These are phyloP conservation scores for Globisporangium perplexum DNA, from an alignment of 352 stramenopile species.

Conservation along the genomic window DNA sequence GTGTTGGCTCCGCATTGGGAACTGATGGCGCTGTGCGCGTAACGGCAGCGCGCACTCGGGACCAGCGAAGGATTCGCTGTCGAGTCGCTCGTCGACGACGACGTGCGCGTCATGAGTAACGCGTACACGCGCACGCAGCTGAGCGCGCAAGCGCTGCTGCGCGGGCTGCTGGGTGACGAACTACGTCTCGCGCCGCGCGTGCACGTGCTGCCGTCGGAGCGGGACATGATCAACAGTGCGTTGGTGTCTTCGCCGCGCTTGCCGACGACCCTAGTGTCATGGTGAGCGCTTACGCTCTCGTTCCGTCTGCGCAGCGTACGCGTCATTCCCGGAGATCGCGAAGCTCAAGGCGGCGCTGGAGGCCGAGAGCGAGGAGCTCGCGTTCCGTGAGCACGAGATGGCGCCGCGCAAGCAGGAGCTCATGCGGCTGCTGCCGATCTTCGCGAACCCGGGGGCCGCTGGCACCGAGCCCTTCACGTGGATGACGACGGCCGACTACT, in stretches of 20 bases:
- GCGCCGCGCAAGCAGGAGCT: constrained; percentile 46
- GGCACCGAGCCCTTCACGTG: constrained; percentile 47
- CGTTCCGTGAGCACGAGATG: constrained; percentile 47
- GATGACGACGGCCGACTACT: constrained; percentile 71
- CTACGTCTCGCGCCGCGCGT: constrained; percentile 30
- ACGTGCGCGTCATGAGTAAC: constrained; percentile 66
- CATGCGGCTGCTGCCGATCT: constrained; percentile 41
- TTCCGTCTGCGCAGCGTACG: constrained; percentile 33
- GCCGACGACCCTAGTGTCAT: neutral
- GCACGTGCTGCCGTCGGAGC: constrained; percentile 50
- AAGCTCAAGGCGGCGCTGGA: constrained; percentile 46
- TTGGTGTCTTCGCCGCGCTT: neutral
- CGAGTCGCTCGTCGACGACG: constrained; percentile 18
- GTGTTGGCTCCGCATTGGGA: neutral
- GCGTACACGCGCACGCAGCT: constrained; percentile 74
- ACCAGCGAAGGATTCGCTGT: constrained; percentile 34
- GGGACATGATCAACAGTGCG: constrained; percentile 82
- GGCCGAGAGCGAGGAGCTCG: constrained; percentile 41
- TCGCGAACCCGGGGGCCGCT: constrained; percentile 9
- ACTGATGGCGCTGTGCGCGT: neutral
- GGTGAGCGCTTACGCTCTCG: neutral
- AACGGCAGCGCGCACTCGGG: constrained; percentile 31
- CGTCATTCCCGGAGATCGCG: constrained; percentile 54
- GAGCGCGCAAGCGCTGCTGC: constrained; percentile 62
- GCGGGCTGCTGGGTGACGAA: constrained; percentile 33